A percentile compares a stretch with the other conserved stretches of the same genome.
Conservation (phyloP, 164 flowering plant species). For the Vitis amurensis region DNA sequence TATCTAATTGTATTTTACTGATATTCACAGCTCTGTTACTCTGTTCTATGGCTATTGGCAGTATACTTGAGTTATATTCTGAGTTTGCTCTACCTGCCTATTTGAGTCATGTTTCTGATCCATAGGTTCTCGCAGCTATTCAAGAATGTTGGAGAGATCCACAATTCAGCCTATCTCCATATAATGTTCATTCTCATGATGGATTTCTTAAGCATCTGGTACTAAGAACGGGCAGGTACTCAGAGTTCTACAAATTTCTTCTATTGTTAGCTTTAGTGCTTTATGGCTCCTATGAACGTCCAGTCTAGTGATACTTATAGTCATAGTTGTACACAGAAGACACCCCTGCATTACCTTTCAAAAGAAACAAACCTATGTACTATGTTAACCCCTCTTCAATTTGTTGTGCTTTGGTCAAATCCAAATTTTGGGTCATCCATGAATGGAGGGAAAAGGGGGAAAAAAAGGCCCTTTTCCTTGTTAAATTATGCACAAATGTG, state of each 20-base stretch:
- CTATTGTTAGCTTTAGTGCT: neutral
- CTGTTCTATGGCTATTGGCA: neutral
- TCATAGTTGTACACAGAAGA: neutral
- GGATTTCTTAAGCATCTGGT: slow-evolving; percentile 94
- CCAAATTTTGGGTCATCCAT: neutral
- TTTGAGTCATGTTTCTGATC: slow-evolving; percentile 21
- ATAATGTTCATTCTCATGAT: slow-evolving; percentile 68
- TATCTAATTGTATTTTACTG: neutral
- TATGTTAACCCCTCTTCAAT: neutral
- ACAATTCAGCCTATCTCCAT: slow-evolving; percentile 70
- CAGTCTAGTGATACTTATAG: neutral
- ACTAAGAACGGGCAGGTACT: slow-evolving; percentile 89
- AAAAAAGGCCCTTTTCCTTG: neutral
- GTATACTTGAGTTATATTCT: neutral
- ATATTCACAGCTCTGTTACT: neutral
- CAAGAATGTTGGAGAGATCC: slow-evolving; percentile 88
- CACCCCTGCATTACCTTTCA: neutral
- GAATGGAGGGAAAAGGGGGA: neutral
- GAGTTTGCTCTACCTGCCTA: slow-evolving; percentile 1
- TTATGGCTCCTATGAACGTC: no score
- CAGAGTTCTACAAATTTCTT: neutral
- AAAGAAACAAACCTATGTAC: neutral
- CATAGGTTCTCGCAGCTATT: slow-evolving; percentile 74
- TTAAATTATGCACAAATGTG: no score
- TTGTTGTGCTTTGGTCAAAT: neutral